Conservation (phyloP, 768 basidiomycete genomes). For the Mycena metata region DNA sequence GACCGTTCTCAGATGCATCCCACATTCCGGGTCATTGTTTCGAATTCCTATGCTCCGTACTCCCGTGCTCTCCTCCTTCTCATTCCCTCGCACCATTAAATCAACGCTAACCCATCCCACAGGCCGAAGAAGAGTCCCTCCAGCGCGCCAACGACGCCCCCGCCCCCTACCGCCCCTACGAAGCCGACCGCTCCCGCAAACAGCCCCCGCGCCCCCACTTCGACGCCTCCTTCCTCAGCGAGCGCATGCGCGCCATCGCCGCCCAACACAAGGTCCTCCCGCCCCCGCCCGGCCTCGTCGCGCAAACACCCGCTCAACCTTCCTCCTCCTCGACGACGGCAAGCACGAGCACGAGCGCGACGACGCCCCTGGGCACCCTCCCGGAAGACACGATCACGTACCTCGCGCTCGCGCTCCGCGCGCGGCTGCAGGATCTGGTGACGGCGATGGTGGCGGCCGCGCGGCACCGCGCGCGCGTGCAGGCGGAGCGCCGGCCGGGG, state of each 20-base stretch:
- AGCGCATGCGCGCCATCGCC: slow-evolving; percentile 79
- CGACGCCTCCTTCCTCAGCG: slow-evolving; percentile 72
- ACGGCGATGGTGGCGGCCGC: slow-evolving; percentile 77
- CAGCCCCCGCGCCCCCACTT: slow-evolving; percentile 80
- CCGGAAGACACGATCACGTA: slow-evolving; percentile 85
- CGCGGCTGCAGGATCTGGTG: slow-evolving; percentile 79
- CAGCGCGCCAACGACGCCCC: slow-evolving; percentile 76
- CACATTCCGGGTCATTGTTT: too few relatives aligned
- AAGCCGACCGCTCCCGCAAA: slow-evolving; percentile 81
- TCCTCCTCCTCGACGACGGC: too few relatives aligned
- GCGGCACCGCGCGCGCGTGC: slow-evolving; percentile 75
- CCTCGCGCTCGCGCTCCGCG: slow-evolving; percentile 82
- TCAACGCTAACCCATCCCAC: neutral
- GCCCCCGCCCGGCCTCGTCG: too few relatives aligned
- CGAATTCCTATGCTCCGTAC: too few relatives aligned
- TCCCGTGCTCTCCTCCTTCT: neutral
- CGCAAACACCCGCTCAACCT: too few relatives aligned
- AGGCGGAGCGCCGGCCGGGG: slow-evolving; percentile 75
- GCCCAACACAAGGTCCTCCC: slow-evolving; percentile 73
- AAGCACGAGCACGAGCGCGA: too few relatives aligned
- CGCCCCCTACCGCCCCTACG: slow-evolving; percentile 72
- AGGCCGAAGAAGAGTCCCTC: slow-evolving; percentile 91
- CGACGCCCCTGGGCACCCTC: slow-evolving; percentile 44
- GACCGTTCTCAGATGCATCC: too few relatives aligned
- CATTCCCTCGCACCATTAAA: too few relatives aligned